phyloP scores from a whole-genome alignment of 768 basidiomycete species.

The Kwoniella sp. region DNA sequence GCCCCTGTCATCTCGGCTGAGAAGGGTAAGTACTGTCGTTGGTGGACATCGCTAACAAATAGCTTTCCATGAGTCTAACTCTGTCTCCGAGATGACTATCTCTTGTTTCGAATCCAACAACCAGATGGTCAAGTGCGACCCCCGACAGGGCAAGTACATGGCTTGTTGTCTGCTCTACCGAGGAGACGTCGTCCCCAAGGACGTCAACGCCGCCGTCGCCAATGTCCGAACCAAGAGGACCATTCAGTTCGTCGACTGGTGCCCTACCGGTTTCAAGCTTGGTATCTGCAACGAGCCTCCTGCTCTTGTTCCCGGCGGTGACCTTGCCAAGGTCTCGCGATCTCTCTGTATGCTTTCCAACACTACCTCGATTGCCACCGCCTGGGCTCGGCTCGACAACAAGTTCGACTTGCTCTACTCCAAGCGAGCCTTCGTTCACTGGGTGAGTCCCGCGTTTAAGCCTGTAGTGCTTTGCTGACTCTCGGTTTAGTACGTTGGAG shows the following conservation, averaged over 20 bases:
- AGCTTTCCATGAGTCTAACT: constrained; percentile 92
- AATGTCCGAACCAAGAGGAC: constrained; percentile 96
- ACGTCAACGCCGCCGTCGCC: constrained; percentile 85
- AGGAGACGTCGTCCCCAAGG: constrained; percentile 95
- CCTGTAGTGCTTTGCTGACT: constrained; percentile 42
- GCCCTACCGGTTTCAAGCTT: constrained; percentile 87
- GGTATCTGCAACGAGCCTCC: constrained; percentile 97
- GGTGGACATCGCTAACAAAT: background rate
- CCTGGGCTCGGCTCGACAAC: constrained; percentile 90
- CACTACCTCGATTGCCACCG: constrained; percentile 67
- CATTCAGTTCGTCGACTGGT: constrained; percentile 97
- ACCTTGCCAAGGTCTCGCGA: constrained; percentile 87
- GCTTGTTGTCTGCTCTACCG: constrained; percentile 89
- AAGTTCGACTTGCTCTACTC: constrained; percentile 99
- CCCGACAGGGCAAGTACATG: constrained; percentile 97
- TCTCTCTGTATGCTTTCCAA: constrained; percentile 98
- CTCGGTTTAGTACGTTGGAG: constrained; percentile 81
- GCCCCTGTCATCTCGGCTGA: constrained; percentile 87
- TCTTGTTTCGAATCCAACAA: constrained; percentile 94
- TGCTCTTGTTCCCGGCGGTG: constrained; percentile 85
- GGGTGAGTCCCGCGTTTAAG: constrained; percentile 34
- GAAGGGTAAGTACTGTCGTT: constrained; percentile 54
- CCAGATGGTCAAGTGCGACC: constrained; percentile 97
- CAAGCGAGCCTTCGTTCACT: constrained; percentile 56
- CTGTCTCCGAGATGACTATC: constrained; percentile 96